These are phyloP conservation scores for Hygrophorus pudorinus DNA, from an alignment of 768 basidiomycete species.

Conservation along the genomic window DNA sequence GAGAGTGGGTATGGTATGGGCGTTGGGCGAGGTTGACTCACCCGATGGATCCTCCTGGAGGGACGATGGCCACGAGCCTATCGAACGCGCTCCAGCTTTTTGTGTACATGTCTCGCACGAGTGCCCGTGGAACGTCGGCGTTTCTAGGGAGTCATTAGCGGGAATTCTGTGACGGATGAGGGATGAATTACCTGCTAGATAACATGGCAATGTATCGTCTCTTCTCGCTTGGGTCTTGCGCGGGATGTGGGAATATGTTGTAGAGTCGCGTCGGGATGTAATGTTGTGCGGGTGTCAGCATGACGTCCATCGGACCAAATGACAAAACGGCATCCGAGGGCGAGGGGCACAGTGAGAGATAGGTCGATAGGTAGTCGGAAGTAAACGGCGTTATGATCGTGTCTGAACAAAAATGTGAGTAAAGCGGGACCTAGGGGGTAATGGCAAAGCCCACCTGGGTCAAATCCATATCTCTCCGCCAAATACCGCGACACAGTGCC, in stretches of 20 bases:
- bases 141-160: conserved; percentile 35
- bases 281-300: conserved; percentile 67
- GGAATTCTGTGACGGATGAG: neutral
- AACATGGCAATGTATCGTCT: conserved; percentile 65
- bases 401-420: conserved; percentile 28
- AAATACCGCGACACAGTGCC: conserved; percentile 68
- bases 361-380: conserved; percentile 64
- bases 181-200: conserved; percentile 45
- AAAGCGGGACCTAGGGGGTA: neutral
- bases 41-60: conserved; percentile 88
- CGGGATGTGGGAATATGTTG: conserved; percentile 71
- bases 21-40: conserved; percentile 24
- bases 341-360: conserved; percentile 68
- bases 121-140: conserved; percentile 73
- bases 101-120: conserved; percentile 85
- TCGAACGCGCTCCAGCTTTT: conserved; percentile 92
- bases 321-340: conserved; percentile 66
- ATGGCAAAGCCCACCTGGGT: conserved; percentile 38
- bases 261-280: conserved; percentile 70
- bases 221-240: conserved; percentile 65
- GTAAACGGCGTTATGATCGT: conserved; percentile 70
- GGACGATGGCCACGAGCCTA: conserved; percentile 78
- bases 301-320: conserved; percentile 72
- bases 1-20: conserved; percentile 3
- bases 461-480: conserved; percentile 74